Evolutionary conservation across 179 eudicot genomes (phyloP).

Genomic region (Gypsophila paniculata): DNA sequence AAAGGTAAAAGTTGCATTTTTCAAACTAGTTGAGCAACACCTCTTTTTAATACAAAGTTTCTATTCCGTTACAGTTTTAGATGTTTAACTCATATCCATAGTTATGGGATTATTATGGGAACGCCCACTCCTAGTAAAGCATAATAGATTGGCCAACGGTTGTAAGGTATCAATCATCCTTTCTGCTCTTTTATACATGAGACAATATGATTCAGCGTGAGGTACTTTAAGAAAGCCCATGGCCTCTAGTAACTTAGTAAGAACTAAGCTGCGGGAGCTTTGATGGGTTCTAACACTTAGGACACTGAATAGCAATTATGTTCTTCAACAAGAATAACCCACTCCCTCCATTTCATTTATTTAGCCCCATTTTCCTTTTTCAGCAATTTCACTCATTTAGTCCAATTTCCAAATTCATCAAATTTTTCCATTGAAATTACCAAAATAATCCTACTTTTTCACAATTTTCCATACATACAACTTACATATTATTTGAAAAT

Average conservation of each 20-base stretch:
- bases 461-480: no score
- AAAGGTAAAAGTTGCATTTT: no score
- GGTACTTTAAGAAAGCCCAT: neutral
- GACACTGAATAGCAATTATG: neutral
- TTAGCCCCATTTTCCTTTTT: no score
- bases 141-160: neutral
- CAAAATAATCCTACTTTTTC: no score
- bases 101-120: neutral
- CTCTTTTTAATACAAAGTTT: no score
- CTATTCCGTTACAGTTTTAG: no score
- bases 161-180: constrained; percentile 1
- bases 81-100: neutral
- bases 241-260: neutral
- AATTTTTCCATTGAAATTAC: no score
- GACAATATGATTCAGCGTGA: neutral
- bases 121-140: neutral
- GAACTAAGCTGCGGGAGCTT: neutral
- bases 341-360: no score
- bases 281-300: neutral
- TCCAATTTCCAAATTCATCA: no score
- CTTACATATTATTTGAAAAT: no score
- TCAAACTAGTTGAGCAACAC: no score
- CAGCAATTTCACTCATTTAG: no score
- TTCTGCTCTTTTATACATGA: neutral
- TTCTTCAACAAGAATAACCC: neutral